These are phyloP conservation scores for Vararia minispora DNA, from an alignment of 768 basidiomycete species.

Conservation along the genomic window DNA sequence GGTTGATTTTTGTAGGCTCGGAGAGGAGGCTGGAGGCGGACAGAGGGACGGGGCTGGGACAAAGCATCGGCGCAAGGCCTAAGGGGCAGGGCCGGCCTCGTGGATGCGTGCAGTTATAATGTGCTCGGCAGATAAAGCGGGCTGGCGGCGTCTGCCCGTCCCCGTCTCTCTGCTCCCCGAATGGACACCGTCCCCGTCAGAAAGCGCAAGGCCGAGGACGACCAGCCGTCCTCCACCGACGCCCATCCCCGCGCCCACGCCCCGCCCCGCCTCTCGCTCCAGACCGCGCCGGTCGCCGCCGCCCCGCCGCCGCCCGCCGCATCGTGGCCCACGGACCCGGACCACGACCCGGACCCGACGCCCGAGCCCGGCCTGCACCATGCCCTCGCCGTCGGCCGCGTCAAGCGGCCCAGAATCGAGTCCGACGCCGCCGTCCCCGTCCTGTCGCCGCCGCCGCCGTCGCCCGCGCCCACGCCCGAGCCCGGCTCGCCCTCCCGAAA, in stretches of 20 bases:
- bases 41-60: no score
- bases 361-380: slow-evolving; percentile 1
- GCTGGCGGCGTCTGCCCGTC: slow-evolving; percentile 9
- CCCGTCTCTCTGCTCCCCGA: slow-evolving; percentile 4
- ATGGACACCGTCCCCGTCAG: slow-evolving; percentile 7
- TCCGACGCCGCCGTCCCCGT: slow-evolving; percentile 12
- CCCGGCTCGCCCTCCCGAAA: no score
- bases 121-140: no score
- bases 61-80: no score
- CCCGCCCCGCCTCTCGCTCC: slow-evolving; percentile 8
- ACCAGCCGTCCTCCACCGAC: slow-evolving; percentile 1
- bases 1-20: no score
- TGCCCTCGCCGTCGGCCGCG: slow-evolving; percentile 2
- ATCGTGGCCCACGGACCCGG: slow-evolving; percentile 3
- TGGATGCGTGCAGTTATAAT: no score
- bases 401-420: slow-evolving; percentile 9
- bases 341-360: slow-evolving; percentile 6
- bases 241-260: neutral
- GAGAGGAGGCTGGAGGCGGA: no score
- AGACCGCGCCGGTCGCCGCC: slow-evolving; percentile 7
- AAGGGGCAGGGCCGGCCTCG: no score
- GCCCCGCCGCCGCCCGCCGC: slow-evolving; percentile 5
- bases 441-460: slow-evolving; percentile 7
- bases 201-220: slow-evolving; percentile 8
- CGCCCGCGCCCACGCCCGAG: slow-evolving; percentile 8